A percentile compares a stretch with the other conserved stretches of the same genome.
Conservation (phyloP, 1,139 yeast species). For the Debaryomyces robertsiae region DNA sequence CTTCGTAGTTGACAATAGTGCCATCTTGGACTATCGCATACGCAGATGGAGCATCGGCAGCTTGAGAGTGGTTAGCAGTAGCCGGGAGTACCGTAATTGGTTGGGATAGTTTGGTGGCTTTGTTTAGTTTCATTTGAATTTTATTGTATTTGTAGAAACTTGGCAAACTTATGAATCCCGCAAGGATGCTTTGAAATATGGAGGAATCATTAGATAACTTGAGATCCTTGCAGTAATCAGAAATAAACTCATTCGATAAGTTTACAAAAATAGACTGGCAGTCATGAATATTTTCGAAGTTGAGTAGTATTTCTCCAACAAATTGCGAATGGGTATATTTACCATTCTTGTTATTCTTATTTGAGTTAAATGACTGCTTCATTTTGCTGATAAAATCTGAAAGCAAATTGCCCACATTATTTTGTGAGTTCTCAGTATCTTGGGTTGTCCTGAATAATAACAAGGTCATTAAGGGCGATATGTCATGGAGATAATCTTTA, state of each 20-base stretch:
- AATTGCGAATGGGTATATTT: conserved; percentile 32
- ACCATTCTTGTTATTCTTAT: conserved; percentile 20
- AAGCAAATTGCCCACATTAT: conserved; percentile 23
- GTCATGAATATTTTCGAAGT: conserved; percentile 42
- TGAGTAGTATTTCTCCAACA: conserved; percentile 41
- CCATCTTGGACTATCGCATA: neutral
- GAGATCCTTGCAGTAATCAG: conserved; percentile 66
- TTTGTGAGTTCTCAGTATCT: conserved; percentile 20
- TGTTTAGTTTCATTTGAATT: conserved; percentile 38
- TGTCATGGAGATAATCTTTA: conserved; percentile 40
- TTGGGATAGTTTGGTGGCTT: conserved; percentile 18
- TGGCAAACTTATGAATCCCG: conserved; percentile 75
- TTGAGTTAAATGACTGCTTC: conserved; percentile 27
- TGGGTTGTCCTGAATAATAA: conserved; percentile 35
- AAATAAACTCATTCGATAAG: conserved; percentile 55
- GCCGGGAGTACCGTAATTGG: neutral
- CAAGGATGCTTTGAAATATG: conserved; percentile 62
- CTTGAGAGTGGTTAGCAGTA: neutral
- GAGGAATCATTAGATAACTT: conserved; percentile 74
- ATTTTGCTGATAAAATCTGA: conserved; percentile 28
- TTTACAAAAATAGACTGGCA: conserved; percentile 35
- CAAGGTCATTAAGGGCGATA: conserved; percentile 57
- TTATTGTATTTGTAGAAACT: conserved; percentile 66
- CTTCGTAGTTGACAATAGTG: conserved; percentile 15
- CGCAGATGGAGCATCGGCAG: neutral